Percentiles rank a stretch among this genome's conserved stretches.
phyloP scores from a whole-genome alignment of 78 protist species.

The Pigoraptor vietnamica region DNA sequence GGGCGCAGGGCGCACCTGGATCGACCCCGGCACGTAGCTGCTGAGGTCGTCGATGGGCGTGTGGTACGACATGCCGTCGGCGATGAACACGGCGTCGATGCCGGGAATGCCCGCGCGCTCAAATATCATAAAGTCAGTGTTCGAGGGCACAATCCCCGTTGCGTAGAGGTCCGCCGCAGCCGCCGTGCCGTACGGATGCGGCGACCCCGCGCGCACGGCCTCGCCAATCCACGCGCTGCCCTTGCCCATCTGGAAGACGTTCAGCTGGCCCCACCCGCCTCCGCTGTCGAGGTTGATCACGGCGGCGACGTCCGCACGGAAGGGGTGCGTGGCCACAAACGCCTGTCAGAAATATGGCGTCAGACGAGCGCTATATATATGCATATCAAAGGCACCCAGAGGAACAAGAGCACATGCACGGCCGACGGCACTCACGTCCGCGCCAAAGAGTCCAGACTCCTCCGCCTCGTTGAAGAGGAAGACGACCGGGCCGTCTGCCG shows the following conservation, averaged over 20 bases:
- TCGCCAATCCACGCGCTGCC: not conserved
- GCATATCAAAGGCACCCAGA: not conserved
- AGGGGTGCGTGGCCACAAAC: not conserved
- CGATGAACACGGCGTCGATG: not conserved
- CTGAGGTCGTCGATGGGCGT: not conserved
- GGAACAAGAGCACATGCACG: not conserved
- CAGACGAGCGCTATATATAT: too few species aligned
- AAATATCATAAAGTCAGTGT: not conserved
- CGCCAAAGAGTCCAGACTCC: not conserved
- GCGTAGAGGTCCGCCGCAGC: not conserved
- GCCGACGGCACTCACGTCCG: not conserved
- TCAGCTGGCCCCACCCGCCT: not conserved
- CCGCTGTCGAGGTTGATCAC: not conserved
- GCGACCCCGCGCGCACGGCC: not conserved
- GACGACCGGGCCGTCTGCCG: not conserved
- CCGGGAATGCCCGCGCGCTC: not conserved
- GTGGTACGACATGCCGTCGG: not conserved
- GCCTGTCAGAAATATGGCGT: too few species aligned
- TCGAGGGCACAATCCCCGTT: not conserved
- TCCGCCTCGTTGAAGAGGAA: conserved; percentile 1
- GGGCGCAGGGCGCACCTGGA: not conserved
- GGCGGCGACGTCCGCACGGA: not conserved
- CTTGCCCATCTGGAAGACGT: not conserved
- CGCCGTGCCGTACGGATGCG: not conserved
- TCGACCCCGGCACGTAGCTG: not conserved